Conservation (phyloP, 2,329 filamentous ascomycete genomes). For the Alternaria longipes region DNA sequence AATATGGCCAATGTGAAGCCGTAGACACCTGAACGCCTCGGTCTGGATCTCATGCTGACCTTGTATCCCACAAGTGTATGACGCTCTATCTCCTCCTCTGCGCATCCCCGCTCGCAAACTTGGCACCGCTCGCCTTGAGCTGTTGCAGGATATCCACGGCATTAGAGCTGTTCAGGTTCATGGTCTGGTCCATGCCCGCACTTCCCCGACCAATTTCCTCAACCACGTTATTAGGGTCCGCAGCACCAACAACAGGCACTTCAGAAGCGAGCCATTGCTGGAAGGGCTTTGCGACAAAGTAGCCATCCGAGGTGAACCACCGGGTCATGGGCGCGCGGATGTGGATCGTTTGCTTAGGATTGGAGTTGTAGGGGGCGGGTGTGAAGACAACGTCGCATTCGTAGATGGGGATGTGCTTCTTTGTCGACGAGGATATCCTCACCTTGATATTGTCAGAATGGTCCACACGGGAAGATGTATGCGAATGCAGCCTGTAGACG, state of each 20-base stretch:
- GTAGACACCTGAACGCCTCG: background rate
- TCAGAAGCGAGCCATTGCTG: slow-evolving; percentile 78
- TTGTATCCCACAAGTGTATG: background rate
- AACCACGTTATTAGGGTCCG: slow-evolving; percentile 66
- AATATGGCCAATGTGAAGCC: background rate
- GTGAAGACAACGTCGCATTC: slow-evolving; percentile 71
- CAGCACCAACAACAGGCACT: slow-evolving; percentile 70
- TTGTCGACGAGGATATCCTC: slow-evolving; percentile 73
- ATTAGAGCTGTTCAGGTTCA: slow-evolving; percentile 44
- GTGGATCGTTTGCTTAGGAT: slow-evolving; percentile 57
- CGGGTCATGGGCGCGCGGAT: slow-evolving; percentile 72
- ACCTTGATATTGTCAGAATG: slow-evolving; percentile 61
- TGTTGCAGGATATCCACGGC: slow-evolving; percentile 49
- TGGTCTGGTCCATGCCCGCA: slow-evolving; percentile 27
- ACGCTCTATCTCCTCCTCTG: slow-evolving; percentile 44
- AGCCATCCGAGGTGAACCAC: slow-evolving; percentile 79
- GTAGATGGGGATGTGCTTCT: slow-evolving; percentile 86
- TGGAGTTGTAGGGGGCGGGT: slow-evolving; percentile 42
- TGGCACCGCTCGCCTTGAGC: slow-evolving; percentile 46
- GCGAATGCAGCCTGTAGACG: background rate
- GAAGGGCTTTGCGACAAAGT: slow-evolving; percentile 78
- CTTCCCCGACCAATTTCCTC: slow-evolving; percentile 55
- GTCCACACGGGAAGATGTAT: too few species aligned
- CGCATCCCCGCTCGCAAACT: slow-evolving; percentile 38
- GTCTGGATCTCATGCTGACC: background rate